Evolutionary conservation across 495 filamentous ascomycete species (phyloP), one percentile per base, ranked within the genome.

Genomic region (Tuber indicum): DNA sequence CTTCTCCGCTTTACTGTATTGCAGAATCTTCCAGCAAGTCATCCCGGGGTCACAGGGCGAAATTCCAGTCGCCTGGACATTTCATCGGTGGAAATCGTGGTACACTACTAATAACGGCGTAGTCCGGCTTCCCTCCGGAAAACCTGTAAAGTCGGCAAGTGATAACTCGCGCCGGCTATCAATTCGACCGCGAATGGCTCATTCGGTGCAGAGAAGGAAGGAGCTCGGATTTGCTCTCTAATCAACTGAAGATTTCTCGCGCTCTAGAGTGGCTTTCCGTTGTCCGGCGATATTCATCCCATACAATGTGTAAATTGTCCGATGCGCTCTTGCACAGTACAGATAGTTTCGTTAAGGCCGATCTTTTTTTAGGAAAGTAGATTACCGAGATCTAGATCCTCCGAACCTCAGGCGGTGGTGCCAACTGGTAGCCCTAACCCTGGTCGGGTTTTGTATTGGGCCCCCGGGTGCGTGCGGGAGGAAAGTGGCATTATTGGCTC

Each of bases 351-450:
- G 9, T 66, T 66, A 36, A 66, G 26, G 12, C 58, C 58, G 58
- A 66, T 66, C 58, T 66, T 66, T 66, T 66, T 66, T 66, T 66
- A 36, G 58, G 58, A 36, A 36, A 36, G 58, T 32, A 66, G 58
- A 66, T 66, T 66, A 66, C 58, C 58, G 58, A 66, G 58, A 66
- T 66, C 58, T 36, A 66, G 26, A 66, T 66, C 58, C 17, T 19
- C 58, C 12, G 0, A 36, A 66, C 58, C 58, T 66, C 58, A 26
- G 26, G 14, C 58, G 52, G 26, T 66, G 58, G 58, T 66, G 58
- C 58, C 58, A 66, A 66, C 58, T 36, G 58, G 58, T 66, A 66
- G 58, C 58, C 58, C 58, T 66, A 66, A 66, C 58, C 58, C 58
- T 36, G 58, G 26, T 66, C 58, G 58, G 58, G 58, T 36, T 36